Base-by-base conservation (phyloP, 2,329 filamentous ascomycete genomes). In the Rachicladosporium sp. region DNA sequence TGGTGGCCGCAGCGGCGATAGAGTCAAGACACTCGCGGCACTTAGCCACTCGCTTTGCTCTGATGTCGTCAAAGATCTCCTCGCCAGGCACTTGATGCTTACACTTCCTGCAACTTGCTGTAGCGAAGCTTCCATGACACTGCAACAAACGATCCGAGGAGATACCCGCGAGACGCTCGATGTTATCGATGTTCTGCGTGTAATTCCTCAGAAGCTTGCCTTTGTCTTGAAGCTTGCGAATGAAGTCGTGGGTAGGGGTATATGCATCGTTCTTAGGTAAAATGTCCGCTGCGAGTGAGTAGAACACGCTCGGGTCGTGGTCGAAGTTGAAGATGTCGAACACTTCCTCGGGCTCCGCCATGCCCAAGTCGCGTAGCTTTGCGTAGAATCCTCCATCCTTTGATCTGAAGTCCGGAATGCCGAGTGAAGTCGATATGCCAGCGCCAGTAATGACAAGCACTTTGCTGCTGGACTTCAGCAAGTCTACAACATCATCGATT, bases 361-460 rank as follows among this genome's bases (percentile, higher is more conserved):
- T 70, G 6, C 86, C 87, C 44, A 89, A 73, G 53, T 85, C 76
- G 50, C 76, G 78, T 37, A 96, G 70, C 56, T 87, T 81, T 34
- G 86, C 80, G 64, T 96, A 96, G 41, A 96, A 80, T 36, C 89
- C 89, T 1, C 80, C 93, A 54, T 85, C 82, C 60, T 91, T 91
- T 38, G 88, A 95, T 49, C 91, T 80, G 57, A 98, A 98, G 60
- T 98, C 91, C 4, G 91, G 91, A 44, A 98, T 96, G 45, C 91
- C 91, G 12, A 98, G 76, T 37, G 86, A 94, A 1, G 91, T 98
- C 21, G 88, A 95, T 50, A 98, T 96, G 50, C 91, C 91, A 11
- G 91, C 91, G 38, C 91, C 91, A 1, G 91, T 96, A 49, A 98
- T 74, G 48, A 96, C 82, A 54, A 98, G 76, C 59, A 98, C 88